phyloP scores from a whole-genome alignment of 2,329 filamentous ascomycete species.

The Myriangium duriaei region DNA sequence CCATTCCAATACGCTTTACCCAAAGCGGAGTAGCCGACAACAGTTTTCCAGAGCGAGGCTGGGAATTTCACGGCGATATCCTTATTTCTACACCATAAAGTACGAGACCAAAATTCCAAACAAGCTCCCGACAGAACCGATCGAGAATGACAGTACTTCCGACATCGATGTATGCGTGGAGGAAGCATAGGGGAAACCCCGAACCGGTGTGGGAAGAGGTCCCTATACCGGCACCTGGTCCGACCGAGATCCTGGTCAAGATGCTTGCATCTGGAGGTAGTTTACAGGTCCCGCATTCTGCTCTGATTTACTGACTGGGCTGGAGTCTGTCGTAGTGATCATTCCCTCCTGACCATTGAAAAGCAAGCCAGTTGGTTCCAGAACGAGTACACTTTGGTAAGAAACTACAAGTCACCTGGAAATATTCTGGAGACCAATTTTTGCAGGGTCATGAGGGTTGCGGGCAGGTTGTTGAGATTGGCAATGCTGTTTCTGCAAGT shows the following conservation, averaged over 20 bases:
- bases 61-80: too few relatives aligned
- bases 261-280: slow-evolving; percentile 19
- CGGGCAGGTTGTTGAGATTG: slow-evolving; percentile 14
- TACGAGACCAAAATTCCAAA: too few relatives aligned
- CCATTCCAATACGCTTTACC: too few relatives aligned
- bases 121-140: too few relatives aligned
- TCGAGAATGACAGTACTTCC: too few relatives aligned
- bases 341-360: slow-evolving; percentile 20
- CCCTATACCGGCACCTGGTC: slow-evolving; percentile 16
- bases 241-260: slow-evolving; percentile 22
- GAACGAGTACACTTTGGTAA: slow-evolving; percentile 18
- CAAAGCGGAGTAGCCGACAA: too few relatives aligned
- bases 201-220: slow-evolving; percentile 21
- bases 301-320: too few relatives aligned
- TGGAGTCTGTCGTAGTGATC: slow-evolving; percentile 26
- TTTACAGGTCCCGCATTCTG: too few relatives aligned
- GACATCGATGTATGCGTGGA: slow-evolving; percentile 26
- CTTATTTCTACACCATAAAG: too few relatives aligned
- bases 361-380: slow-evolving; percentile 21
- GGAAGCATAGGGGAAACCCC: slow-evolving; percentile 23
- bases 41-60: too few relatives aligned
- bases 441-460: slow-evolving; percentile 15
- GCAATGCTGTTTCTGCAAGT: slow-evolving; percentile 9
- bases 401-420: too few relatives aligned
- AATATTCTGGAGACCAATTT: slow-evolving; percentile 6